Percentiles rank a stretch among this genome's conserved stretches.
Evolutionary conservation across 441 rosid genomes (phyloP).

Genomic region (Jatropha podagrica): DNA sequence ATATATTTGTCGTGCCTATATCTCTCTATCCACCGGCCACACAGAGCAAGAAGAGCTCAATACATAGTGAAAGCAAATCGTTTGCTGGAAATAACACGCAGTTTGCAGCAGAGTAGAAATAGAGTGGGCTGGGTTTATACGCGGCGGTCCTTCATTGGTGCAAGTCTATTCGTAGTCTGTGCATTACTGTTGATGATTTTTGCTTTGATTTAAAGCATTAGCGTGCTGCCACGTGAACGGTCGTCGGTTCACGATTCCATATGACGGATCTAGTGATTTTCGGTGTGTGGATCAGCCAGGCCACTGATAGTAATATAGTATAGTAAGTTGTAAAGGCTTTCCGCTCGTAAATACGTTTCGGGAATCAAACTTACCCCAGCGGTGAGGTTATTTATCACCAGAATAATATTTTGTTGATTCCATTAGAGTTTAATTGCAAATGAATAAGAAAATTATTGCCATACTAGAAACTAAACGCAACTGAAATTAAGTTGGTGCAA

Average conservation of each 20-base stretch:
- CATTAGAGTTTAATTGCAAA: background rate
- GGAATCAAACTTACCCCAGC: too few relatives aligned
- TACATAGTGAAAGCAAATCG: background rate
- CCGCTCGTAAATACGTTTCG: too few relatives aligned
- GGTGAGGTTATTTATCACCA: too few relatives aligned
- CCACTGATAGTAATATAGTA: too few relatives aligned
- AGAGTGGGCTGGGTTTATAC: background rate
- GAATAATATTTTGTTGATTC: too few relatives aligned
- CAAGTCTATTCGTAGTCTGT: background rate
- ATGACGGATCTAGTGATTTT: constrained; percentile 9
- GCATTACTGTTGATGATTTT: background rate
- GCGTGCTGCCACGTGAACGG: background rate
- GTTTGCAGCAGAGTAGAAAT: background rate
- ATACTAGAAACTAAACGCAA: too few relatives aligned
- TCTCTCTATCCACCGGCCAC: background rate
- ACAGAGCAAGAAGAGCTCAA: background rate
- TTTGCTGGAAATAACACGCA: background rate
- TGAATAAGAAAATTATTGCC: background rate
- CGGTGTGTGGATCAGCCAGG: too few relatives aligned
- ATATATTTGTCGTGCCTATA: background rate
- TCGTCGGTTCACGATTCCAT: constrained; percentile 5
- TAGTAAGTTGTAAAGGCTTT: too few relatives aligned
- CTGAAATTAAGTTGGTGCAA: background rate
- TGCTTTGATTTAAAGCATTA: background rate
- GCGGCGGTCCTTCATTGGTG: background rate